Percentiles rank a stretch among this genome's conserved stretches.
Evolutionary conservation across 768 basidiomycete species (phyloP).

Genomic region (Mycena maculata): DNA sequence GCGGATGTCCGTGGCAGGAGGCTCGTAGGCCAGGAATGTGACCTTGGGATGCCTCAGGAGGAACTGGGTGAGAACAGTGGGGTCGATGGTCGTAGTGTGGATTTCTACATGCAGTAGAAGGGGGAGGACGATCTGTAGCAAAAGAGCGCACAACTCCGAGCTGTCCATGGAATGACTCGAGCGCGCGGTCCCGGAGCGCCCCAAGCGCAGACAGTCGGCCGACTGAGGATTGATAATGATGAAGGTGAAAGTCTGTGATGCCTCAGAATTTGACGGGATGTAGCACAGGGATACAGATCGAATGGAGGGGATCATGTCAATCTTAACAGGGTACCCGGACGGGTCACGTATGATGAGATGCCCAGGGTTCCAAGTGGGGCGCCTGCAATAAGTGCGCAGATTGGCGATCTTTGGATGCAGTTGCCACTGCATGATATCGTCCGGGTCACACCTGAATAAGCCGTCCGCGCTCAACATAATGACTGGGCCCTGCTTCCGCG

Average conservation of each 20-base stretch:
- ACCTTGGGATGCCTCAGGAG: neutral
- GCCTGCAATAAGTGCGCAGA: neutral
- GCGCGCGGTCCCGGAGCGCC: neutral
- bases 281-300: neutral
- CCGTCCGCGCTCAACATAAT: neutral
- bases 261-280: neutral
- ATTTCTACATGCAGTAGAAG: neutral
- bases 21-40: neutral
- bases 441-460: neutral
- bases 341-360: neutral
- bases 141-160: neutral
- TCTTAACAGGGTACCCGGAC: neutral
- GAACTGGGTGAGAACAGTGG: neutral
- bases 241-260: neutral
- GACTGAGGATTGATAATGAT: neutral
- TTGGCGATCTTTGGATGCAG: neutral
- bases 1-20: neutral
- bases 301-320: neutral
- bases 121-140: conserved; percentile 1
- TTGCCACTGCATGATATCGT: conserved; percentile 8
- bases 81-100: neutral
- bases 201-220: neutral
- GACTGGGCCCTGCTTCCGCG: neutral
- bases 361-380: neutral
- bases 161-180: neutral